phyloP scores from a whole-genome alignment of 352 stramenopile genomes.

The Globisporangium paddicum region DNA sequence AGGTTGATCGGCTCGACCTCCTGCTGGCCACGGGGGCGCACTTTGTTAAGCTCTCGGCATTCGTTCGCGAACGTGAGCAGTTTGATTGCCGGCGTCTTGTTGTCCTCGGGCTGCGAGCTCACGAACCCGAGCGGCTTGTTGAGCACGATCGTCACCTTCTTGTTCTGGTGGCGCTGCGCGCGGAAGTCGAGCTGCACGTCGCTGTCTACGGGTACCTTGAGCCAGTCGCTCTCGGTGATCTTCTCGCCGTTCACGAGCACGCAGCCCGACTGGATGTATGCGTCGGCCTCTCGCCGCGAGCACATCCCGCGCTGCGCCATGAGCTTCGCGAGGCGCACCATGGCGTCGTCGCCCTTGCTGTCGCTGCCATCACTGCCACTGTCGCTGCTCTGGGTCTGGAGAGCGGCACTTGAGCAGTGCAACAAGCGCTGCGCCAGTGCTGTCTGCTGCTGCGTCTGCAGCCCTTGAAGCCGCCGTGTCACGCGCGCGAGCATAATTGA shows the following conservation, averaged over 20 bases:
- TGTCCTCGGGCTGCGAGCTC: conserved; percentile 69
- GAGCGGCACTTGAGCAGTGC: not conserved
- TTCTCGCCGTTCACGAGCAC: conserved; percentile 73
- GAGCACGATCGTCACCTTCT: conserved; percentile 77
- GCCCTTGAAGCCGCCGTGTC: conserved; percentile 22
- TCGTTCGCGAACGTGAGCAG: conserved; percentile 77
- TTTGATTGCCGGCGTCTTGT: conserved; percentile 64
- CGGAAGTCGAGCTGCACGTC: conserved; percentile 55
- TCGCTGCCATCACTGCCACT: not conserved
- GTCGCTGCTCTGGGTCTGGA: not conserved
- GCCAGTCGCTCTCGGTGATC: conserved; percentile 52
- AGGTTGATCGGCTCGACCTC: conserved; percentile 49
- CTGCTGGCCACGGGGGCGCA: conserved; percentile 25
- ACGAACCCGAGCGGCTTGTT: conserved; percentile 84
- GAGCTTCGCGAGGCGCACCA: conserved; percentile 71
- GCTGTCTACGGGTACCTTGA: conserved; percentile 57
- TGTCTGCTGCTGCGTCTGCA: conserved; percentile 5
- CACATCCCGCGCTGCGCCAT: conserved; percentile 77
- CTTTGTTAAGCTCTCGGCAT: conserved; percentile 53
- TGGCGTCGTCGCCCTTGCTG: conserved; percentile 12
- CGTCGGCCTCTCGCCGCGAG: conserved; percentile 74
- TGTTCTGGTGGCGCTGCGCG: conserved; percentile 65
- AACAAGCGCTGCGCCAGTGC: not conserved
- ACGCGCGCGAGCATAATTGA: conserved; percentile 35
- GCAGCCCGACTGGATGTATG: conserved; percentile 69